These are phyloP conservation scores for Isabelozyma gotoi DNA, from an alignment of 805 yeast species.

Conservation along the genomic window DNA sequence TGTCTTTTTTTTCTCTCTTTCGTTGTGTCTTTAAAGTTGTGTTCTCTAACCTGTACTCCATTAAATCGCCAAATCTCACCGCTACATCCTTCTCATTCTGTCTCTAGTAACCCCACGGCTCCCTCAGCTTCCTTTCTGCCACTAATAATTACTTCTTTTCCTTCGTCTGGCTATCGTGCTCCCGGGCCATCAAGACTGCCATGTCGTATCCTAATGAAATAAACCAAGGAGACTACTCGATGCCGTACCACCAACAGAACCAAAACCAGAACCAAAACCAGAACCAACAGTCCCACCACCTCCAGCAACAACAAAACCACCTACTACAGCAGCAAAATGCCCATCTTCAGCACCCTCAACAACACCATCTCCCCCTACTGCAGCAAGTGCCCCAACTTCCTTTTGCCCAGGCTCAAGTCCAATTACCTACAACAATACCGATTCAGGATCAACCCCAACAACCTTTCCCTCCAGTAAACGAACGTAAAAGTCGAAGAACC, in stretches of 20 bases:
- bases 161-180: not conserved
- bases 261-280: not conserved
- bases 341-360: not conserved
- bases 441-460: not conserved
- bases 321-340: not conserved
- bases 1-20: no score
- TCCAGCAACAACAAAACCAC: not conserved
- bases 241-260: not conserved
- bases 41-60: no score
- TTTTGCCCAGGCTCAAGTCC: not conserved
- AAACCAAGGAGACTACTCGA: not conserved
- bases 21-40: no score
- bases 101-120: no score
- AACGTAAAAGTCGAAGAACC: slow-evolving; percentile 33
- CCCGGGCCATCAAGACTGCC: no score
- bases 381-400: not conserved
- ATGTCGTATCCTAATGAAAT: slow-evolving; percentile 1
- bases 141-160: no score
- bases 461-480: slow-evolving; percentile 4
- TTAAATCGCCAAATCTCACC: no score
- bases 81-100: no score
- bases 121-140: no score
- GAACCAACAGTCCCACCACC: not conserved
- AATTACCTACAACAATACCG: no score
- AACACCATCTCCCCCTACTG: not conserved